Conservation (phyloP, 805 yeast genomes). For the Debaryomyces prosopidis region DNA sequence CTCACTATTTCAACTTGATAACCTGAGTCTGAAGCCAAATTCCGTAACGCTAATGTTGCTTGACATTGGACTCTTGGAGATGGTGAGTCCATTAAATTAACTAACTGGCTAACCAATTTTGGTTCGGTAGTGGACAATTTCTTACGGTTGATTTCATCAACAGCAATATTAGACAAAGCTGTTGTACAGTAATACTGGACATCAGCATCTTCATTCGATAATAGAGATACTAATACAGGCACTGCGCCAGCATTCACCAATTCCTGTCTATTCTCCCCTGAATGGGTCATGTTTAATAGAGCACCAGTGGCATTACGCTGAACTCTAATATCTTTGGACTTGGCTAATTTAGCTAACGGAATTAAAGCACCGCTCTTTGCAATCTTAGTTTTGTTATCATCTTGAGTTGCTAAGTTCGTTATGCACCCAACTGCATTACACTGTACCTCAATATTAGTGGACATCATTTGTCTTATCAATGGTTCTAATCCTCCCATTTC, state of each 20-base stretch:
- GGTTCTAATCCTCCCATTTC: constrained; percentile 99
- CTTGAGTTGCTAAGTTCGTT: constrained; percentile 96
- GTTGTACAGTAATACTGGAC: constrained; percentile 99
- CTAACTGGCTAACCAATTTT: constrained; percentile 82
- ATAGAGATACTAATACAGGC: constrained; percentile 86
- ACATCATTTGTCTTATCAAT: constrained; percentile 95
- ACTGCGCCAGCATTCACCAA: constrained; percentile 97
- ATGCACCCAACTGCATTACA: constrained; percentile 99
- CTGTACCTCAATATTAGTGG: constrained; percentile 95
- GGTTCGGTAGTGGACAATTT: constrained; percentile 91
- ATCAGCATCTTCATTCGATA: constrained; percentile 88
- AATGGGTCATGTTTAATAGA: constrained; percentile 94
- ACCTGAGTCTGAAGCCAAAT: constrained; percentile 92
- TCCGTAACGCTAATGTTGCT: constrained; percentile 94
- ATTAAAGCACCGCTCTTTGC: constrained; percentile 95
- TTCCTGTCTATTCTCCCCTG: constrained; percentile 93
- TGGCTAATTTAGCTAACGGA: constrained; percentile 92
- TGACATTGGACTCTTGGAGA: constrained; percentile 97
- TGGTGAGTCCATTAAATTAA: constrained; percentile 87
- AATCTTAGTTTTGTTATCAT: constrained; percentile 92
- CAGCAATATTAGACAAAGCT: constrained; percentile 95
- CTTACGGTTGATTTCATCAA: constrained; percentile 87
- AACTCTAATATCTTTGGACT: constrained; percentile 90
- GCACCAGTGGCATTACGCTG: constrained; percentile 99
- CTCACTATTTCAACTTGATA: constrained; percentile 95